Evolutionary conservation across 2,329 filamentous ascomycete genomes (phyloP), one percentile per base, ranked within the genome.

Genomic region (Fusarium paranaense): DNA sequence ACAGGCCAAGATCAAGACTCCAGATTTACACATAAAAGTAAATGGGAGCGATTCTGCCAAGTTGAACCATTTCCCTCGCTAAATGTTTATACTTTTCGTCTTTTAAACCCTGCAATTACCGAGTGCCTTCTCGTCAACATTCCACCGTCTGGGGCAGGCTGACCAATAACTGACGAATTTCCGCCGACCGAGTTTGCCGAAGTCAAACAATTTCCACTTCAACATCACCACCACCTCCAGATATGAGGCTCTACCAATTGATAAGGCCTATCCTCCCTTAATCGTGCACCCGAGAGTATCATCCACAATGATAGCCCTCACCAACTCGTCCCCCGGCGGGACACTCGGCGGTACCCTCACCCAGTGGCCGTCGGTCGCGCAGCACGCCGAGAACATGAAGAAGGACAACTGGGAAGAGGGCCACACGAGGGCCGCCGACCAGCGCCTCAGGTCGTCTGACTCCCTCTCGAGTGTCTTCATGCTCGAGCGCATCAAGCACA

Each of bases 361-460:
- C 58, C 62, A 69, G 27, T 75, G 68, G 60, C 63, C 69, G 6
- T 56, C 70, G 18, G 45, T 60, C 25, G 35, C 59, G 35, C 76
- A 76, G 58, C 76, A 76, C 67, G 54, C 67, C 22, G 73, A 74
- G n/a, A 67, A 65, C 57, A 66, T 76, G 66, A 73, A 72, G 10
- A 75, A 69, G 20, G 77, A 78, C 45, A 73, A 78, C 30, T 78
- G 77, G 77, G 78, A 78, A 50, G 77, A 78, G 33, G 77, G 77
- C 37, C 74, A 78, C 63, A 78, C 75, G 5, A 66, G 75, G 22
- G 77, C 74, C 22, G 77, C 77, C 1, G 76, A 77, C 14, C 74
- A 78, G 14, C 64, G 69, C 16, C 69, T 70, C 38, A 68, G 60
- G n/a, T 74, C 66, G 6, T 71, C 69, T 37, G 70, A 64, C 3